These are phyloP conservation scores for Yarrowia hollandica DNA, from an alignment of 805 yeast genomes.

Conservation along the genomic window DNA sequence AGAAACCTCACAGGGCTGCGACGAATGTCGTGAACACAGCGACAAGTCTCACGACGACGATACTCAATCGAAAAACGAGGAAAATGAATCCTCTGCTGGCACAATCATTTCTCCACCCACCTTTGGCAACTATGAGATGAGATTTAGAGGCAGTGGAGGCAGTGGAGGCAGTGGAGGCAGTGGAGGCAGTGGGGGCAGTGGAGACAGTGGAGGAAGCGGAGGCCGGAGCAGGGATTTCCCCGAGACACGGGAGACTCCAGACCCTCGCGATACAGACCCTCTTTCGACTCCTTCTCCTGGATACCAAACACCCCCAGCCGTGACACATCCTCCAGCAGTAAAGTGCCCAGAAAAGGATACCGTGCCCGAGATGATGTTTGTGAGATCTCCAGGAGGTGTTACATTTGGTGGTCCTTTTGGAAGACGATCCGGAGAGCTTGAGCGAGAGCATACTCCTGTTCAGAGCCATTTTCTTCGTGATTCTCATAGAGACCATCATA, in stretches of 20 bases:
- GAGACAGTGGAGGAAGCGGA: not conserved
- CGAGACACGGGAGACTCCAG: not conserved
- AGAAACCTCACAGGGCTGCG: not conserved
- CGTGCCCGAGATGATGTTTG: conserved; percentile 18
- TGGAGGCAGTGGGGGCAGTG: no score
- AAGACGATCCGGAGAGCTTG: not conserved
- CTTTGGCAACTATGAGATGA: conserved; percentile 12
- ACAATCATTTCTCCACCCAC: conserved; percentile 3
- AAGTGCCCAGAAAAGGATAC: not conserved
- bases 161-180: not conserved
- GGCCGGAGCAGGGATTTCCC: no score
- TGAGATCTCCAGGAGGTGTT: conserved; percentile 14
- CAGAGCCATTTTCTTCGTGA: not conserved
- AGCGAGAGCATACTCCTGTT: not conserved
- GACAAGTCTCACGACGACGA: conserved; percentile 11
- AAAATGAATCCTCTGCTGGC: conserved; percentile 10
- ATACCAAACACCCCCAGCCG: not conserved
- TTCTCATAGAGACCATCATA: not conserved
- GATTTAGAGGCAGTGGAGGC: not conserved
- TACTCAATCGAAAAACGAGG: conserved; percentile 2
- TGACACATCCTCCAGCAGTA: not conserved
- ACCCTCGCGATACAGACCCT: not conserved
- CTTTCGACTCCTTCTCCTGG: not conserved
- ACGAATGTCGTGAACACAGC: not conserved
- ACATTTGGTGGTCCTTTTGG: conserved; percentile 3